Conservation (phyloP, 2,329 filamentous ascomycete species). For the Colletotrichum sp. region DNA sequence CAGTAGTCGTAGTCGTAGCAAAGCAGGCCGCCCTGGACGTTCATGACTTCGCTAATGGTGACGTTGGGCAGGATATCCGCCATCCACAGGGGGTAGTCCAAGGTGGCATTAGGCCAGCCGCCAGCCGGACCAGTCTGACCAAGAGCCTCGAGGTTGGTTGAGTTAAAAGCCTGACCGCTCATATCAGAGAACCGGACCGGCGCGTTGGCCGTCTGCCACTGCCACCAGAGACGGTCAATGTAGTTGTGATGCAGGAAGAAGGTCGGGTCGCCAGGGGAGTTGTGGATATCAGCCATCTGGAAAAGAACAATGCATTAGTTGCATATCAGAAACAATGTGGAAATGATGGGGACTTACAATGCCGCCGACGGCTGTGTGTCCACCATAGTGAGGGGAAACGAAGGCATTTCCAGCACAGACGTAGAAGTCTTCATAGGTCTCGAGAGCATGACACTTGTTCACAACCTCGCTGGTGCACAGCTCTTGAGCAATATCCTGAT, state of each 20-base stretch:
- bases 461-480: neutral
- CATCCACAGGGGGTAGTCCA: neutral
- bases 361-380: neutral
- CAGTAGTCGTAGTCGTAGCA: neutral
- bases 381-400: neutral
- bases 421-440: neutral
- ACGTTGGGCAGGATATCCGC: neutral
- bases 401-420: neutral
- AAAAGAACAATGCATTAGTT: neutral
- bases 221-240: neutral
- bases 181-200: neutral
- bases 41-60: neutral
- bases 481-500: neutral
- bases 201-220: neutral
- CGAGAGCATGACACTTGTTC: neutral
- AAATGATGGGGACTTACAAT: neutral
- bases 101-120: neutral
- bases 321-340: fast-evolving
- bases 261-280: neutral
- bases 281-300: neutral
- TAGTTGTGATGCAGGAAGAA: neutral
- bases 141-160: neutral
- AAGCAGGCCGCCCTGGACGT: neutral
- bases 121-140: neutral
- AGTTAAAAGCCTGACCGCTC: neutral